Percentiles rank a stretch among this genome's conserved stretches.
Evolutionary conservation across 768 basidiomycete genomes (phyloP).

Genomic region (Boletus huronensis): DNA sequence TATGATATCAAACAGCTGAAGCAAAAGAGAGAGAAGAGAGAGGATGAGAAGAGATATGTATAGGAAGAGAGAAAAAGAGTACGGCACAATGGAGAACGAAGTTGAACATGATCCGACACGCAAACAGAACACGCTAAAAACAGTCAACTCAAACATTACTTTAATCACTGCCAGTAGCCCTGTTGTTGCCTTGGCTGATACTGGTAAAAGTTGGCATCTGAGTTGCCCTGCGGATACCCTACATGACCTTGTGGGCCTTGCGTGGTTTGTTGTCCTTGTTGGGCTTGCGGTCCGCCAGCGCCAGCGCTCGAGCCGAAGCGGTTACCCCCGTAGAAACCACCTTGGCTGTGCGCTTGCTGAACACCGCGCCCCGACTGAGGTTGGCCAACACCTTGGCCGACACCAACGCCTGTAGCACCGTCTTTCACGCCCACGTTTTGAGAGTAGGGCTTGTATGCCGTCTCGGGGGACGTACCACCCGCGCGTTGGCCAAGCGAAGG

Average conservation of each 20-base stretch:
- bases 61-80: constrained; percentile 6
- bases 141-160: constrained; percentile 9
- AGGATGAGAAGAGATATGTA: constrained; percentile 5
- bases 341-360: constrained; percentile 42
- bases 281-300: constrained; percentile 45
- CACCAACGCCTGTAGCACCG: constrained; percentile 44
- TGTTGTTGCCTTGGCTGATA: constrained; percentile 67
- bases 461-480: constrained; percentile 62
- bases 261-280: constrained; percentile 39
- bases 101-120: not conserved
- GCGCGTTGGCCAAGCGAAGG: constrained; percentile 42
- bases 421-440: constrained; percentile 54
- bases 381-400: constrained; percentile 31
- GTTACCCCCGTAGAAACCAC: constrained; percentile 43
- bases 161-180: constrained; percentile 48
- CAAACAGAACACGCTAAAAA: not conserved
- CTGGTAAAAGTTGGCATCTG: constrained; percentile 66
- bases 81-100: constrained; percentile 3
- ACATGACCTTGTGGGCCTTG: constrained; percentile 40
- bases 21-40: constrained; percentile 15
- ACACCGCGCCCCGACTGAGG: constrained; percentile 42
- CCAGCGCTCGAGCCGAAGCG: constrained; percentile 44
- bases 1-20: constrained; percentile 31
- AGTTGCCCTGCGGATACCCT: constrained; percentile 51
- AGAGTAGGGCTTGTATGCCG: constrained; percentile 72